A percentile compares a stretch with the other conserved stretches of the same genome.
These are phyloP conservation scores for Tulasnella sp. DNA, from an alignment of 768 basidiomycete species.

Conservation along the genomic window DNA sequence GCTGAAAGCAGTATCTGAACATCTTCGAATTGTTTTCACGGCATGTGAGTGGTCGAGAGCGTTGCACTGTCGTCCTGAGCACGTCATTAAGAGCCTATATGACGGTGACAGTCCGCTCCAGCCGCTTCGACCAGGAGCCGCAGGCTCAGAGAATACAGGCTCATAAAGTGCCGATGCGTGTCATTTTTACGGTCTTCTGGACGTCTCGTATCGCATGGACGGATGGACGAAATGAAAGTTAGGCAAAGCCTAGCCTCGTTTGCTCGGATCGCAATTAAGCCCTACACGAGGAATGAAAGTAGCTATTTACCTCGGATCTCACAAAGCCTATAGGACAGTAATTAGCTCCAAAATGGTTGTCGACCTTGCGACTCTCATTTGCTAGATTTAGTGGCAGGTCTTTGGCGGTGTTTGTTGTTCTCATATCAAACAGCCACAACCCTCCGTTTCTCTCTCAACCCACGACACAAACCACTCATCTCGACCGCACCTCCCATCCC, in stretches of 20 bases:
- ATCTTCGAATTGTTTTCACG: neutral
- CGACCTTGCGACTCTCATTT: neutral
- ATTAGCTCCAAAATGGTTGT: neutral
- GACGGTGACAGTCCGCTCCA: neutral
- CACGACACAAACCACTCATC: neutral
- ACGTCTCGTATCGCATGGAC: too few relatives aligned
- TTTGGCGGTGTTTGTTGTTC: neutral
- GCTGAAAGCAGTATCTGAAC: neutral
- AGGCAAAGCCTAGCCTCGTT: too few relatives aligned
- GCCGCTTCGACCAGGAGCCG: neutral
- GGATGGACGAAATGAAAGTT: too few relatives aligned
- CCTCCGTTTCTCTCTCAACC: neutral
- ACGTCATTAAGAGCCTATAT: neutral
- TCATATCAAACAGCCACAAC: neutral
- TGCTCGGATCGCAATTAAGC: too few relatives aligned
- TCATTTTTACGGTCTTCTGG: too few relatives aligned
- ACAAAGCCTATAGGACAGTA: neutral
- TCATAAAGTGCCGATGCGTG: too few relatives aligned
- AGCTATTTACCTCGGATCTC: too few relatives aligned
- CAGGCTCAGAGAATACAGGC: neutral
- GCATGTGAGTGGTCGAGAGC: neutral
- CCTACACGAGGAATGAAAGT: too few relatives aligned
- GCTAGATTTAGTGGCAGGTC: neutral
- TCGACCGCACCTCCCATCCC: neutral
- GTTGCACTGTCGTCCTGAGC: neutral